phyloP scores from a whole-genome alignment of 2,329 filamentous ascomycete genomes.

The Calonectria hongkongensis region DNA sequence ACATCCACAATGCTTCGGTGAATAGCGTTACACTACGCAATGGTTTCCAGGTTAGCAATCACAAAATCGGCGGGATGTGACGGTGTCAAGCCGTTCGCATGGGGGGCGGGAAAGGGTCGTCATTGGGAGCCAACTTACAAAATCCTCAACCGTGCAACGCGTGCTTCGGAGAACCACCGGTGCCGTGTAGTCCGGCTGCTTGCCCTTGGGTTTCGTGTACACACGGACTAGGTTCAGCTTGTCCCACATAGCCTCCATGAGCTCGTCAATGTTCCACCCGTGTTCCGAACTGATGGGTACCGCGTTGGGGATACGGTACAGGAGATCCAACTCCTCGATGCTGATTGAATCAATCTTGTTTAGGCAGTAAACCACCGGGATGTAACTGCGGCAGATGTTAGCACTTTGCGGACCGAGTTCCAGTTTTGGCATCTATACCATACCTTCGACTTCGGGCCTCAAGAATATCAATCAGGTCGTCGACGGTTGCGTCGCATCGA shows the following conservation, averaged over 20 bases:
- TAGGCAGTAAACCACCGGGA: constrained; percentile 98
- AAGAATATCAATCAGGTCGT: constrained; percentile 96
- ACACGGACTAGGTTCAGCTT: constrained; percentile 93
- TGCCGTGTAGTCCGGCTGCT: constrained; percentile 91
- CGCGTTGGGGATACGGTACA: constrained; percentile 97
- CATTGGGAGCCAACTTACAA: constrained; percentile 77
- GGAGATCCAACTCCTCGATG: constrained; percentile 95
- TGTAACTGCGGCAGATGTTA: constrained; percentile 79
- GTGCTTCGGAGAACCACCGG: constrained; percentile 91
- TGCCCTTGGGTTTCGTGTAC: constrained; percentile 99
- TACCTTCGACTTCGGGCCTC: constrained; percentile 88
- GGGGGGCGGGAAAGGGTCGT: constrained; percentile 27
- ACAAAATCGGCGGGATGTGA: constrained; percentile 38
- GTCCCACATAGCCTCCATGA: constrained; percentile 99
- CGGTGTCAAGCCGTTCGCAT: constrained; percentile 38
- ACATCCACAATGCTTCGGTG: constrained; percentile 97
- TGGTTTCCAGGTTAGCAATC: constrained; percentile 61
- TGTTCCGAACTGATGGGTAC: constrained; percentile 98
- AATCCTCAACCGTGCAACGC: constrained; percentile 95
- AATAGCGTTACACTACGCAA: constrained; percentile 90
- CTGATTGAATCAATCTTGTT: constrained; percentile 99
- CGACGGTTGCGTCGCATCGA: constrained; percentile 96
- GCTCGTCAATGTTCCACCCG: constrained; percentile 98
- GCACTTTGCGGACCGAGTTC: constrained; percentile 31
- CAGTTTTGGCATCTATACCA: constrained; percentile 34